phyloP scores from a whole-genome alignment of 495 filamentous ascomycete genomes.

The Penicillium macrosclerotiorum region DNA sequence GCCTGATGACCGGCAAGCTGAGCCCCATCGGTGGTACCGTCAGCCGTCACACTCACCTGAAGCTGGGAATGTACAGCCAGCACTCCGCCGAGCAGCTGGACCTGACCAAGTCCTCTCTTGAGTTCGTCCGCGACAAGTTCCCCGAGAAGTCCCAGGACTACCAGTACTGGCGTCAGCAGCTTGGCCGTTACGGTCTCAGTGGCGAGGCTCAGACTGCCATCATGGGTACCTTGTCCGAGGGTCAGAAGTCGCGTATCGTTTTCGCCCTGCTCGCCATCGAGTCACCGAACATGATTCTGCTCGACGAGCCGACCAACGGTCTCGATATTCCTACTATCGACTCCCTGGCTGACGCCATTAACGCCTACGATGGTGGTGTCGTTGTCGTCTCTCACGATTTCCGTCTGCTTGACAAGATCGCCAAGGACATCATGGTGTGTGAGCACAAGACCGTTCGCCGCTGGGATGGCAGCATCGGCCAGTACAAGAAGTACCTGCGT shows the following conservation, averaged over 20 bases:
- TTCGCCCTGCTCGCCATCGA: conserved; percentile 97
- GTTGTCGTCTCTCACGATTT: conserved; percentile 99
- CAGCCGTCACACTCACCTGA: conserved; percentile 92
- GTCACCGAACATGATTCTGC: conserved; percentile 92
- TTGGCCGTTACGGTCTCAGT: conserved; percentile 87
- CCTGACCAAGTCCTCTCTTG: conserved; percentile 93
- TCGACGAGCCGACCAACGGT: conserved; percentile 99
- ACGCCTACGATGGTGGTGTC: conserved; percentile 92
- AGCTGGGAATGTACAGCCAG: conserved; percentile 95
- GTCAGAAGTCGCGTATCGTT: conserved; percentile 96
- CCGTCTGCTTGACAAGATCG: conserved; percentile 97
- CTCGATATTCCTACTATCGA: conserved; percentile 99
- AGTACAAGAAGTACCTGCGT: conserved; percentile 97
- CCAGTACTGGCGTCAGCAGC: conserved; percentile 98
- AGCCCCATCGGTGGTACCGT: conserved; percentile 80
- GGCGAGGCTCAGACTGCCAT: conserved; percentile 93
- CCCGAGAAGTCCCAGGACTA: conserved; percentile 86
- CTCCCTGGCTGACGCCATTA: conserved; percentile 95
- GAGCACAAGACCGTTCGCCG: conserved; percentile 87
- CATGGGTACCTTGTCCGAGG: conserved; percentile 97
- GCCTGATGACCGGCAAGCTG: conserved; percentile 95
- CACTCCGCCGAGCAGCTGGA: conserved; percentile 98
- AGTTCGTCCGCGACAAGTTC: conserved; percentile 98
- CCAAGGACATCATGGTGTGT: conserved; percentile 98
- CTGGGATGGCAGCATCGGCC: conserved; percentile 86